phyloP scores from a whole-genome alignment of 2,329 filamentous ascomycete genomes.

The Rhinocladiella mackenziei region DNA sequence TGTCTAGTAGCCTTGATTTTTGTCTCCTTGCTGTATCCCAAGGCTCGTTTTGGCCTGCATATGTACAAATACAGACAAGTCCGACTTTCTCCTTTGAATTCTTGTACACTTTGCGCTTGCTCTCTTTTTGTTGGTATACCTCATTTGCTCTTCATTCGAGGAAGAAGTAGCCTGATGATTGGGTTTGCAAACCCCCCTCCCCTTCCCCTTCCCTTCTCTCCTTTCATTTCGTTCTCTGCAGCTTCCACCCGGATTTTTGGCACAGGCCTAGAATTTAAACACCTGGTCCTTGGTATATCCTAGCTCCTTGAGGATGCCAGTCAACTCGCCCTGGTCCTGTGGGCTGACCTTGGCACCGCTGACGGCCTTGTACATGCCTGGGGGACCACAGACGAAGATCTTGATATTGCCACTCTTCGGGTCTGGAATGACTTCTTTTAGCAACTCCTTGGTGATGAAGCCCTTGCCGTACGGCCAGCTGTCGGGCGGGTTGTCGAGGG shows the following conservation, averaged over 20 bases:
- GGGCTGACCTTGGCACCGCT: conserved; percentile 86
- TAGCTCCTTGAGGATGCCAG: conserved; percentile 75
- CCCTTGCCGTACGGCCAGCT: conserved; percentile 74
- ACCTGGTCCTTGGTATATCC: conserved; percentile 86
- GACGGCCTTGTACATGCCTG: conserved; percentile 87
- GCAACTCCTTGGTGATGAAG: conserved; percentile 79
- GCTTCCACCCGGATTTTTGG: neutral
- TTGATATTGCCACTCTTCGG: conserved; percentile 91
- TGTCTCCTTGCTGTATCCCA: too few relatives aligned
- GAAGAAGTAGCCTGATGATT: too few relatives aligned
- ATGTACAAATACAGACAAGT: too few relatives aligned
- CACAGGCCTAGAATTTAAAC: conserved; percentile 74
- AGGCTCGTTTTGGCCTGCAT: too few relatives aligned
- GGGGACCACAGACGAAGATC: conserved; percentile 92
- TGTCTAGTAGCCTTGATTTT: too few relatives aligned
- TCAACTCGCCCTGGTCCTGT: conserved; percentile 88
- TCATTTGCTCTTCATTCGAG: too few relatives aligned
- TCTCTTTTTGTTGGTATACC: too few relatives aligned
- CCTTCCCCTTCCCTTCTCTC: neutral
- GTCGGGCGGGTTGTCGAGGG: conserved; percentile 78
- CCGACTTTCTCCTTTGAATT: too few relatives aligned
- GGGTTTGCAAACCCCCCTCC: too few relatives aligned
- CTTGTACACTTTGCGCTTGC: too few relatives aligned
- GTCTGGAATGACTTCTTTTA: conserved; percentile 92
- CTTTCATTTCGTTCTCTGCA: neutral